A percentile compares a stretch with the other conserved stretches of the same genome.
Evolutionary conservation across 352 stramenopile species (phyloP).

Genomic region (Aphanomyces stellatus): DNA sequence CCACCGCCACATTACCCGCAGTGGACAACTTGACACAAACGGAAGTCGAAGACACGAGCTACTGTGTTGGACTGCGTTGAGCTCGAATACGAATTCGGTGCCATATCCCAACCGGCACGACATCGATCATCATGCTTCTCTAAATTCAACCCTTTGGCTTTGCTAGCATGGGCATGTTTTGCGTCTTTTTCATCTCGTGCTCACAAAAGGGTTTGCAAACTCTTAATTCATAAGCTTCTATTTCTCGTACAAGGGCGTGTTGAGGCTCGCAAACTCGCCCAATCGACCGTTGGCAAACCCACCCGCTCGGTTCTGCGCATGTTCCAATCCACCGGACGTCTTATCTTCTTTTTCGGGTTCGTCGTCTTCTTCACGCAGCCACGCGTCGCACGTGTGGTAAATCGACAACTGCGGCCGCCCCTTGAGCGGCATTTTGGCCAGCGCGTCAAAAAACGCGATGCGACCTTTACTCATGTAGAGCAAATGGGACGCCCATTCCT

Average conservation of each 20-base stretch:
- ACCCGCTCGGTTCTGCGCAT: conserved; percentile 71
- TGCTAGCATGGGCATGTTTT: neutral
- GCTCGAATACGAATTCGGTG: too few relatives aligned
- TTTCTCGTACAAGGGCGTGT: neutral
- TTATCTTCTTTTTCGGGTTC: conserved; percentile 49
- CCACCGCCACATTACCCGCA: too few relatives aligned
- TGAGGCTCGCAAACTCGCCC: neutral
- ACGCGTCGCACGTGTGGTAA: conserved; percentile 87
- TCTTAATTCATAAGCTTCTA: neutral
- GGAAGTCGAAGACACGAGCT: too few relatives aligned
- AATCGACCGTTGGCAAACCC: conserved; percentile 65
- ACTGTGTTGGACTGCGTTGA: too few relatives aligned
- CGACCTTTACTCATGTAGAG: conserved; percentile 81
- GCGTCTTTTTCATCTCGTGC: neutral
- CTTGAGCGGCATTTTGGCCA: conserved; percentile 44
- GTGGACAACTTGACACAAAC: too few relatives aligned
- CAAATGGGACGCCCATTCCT: conserved; percentile 93
- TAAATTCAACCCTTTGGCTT: neutral
- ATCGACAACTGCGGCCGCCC: conserved; percentile 75
- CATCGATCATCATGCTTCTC: too few relatives aligned
- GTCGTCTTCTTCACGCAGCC: conserved; percentile 89
- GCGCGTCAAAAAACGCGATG: conserved; percentile 47
- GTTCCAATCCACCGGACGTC: conserved; percentile 31
- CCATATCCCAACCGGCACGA: too few relatives aligned
- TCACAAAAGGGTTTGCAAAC: neutral